Evolutionary conservation across 2,329 filamentous ascomycete species (phyloP), one percentile per base, ranked within the genome.

Genomic region (Pestalotiopsis sp.): DNA sequence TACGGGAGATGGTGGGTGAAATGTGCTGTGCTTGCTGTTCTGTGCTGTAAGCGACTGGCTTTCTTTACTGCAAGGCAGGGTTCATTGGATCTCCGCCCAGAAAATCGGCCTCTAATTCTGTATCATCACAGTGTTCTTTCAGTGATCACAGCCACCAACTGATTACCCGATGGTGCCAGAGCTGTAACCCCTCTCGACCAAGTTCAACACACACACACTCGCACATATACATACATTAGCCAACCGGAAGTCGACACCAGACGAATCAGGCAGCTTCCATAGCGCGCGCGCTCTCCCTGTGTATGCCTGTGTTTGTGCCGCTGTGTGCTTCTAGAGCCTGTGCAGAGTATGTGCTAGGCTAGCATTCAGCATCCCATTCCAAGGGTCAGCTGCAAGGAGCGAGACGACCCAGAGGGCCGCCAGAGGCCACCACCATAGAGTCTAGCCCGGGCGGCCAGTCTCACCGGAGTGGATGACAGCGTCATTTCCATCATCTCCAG

Each of bases 381-480:
- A 52, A 52, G 45, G 45, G 45, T 52, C 45, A 59, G n/a, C 57
- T 59, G 57, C 57, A 59, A 59, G 57, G 57, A 59, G 57, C 57
- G 57, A 59, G 27, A 62, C 36, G 31, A 17, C 12, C 25, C 41
- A 62, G 17, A 52, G 45, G 45, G 45, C 45, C 45, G 20, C 45
- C 45, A 52, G 7, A 36, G 31, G 31, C 45, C 45, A 45, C 41
- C 41, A 45, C 17, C 41, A 45, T 17, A 52, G 20, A 20, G 17
- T n/a, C 45, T 52, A n/a, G 45, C 45, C 45, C 45, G 45, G 45
- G 45, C 17, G 17, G 56, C 62, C 61, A 68, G 62, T 68, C 52
- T 65, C 67, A 68, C 67, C 61, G 67, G 56, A 65, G 67, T 65
- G 67, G 67, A 61, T 68, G 62, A 45, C 67, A 58, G 52, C 66